These are phyloP conservation scores for Pseudonitzschia multiseries DNA, from an alignment of 108 stramenopile species.

Conservation along the genomic window DNA sequence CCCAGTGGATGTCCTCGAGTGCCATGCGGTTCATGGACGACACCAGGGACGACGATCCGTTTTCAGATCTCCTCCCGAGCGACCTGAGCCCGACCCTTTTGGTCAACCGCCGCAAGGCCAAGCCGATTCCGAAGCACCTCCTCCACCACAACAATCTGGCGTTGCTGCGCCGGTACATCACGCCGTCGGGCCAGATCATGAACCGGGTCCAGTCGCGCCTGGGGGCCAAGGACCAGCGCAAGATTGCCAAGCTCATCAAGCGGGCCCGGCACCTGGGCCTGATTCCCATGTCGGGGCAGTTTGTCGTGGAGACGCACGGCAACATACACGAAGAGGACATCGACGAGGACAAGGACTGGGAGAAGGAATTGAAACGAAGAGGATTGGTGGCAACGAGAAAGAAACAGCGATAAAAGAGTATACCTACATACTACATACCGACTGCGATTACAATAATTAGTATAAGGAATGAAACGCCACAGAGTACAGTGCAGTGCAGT, in stretches of 20 bases:
- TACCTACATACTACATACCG: too few relatives aligned
- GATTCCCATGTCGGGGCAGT: conserved; percentile 75
- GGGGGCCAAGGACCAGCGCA: conserved; percentile 84
- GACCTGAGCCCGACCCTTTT: conserved; percentile 72
- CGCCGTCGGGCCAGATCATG: conserved; percentile 82
- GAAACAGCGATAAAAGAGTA: conserved; percentile 4
- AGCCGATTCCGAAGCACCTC: conserved; percentile 54
- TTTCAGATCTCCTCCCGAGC: conserved; percentile 68
- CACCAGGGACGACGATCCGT: conserved; percentile 63
- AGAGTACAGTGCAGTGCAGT: too few relatives aligned
- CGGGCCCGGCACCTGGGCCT: conserved; percentile 75
- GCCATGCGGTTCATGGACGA: conserved; percentile 52
- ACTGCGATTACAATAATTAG: too few relatives aligned
- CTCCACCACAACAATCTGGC: conserved; percentile 84
- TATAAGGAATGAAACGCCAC: too few relatives aligned
- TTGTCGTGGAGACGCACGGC: conserved; percentile 73
- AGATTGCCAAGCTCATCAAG: conserved; percentile 77
- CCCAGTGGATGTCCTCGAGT: conserved; percentile 53
- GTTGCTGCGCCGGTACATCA: conserved; percentile 66
- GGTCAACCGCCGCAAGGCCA: conserved; percentile 73
- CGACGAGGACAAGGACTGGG: conserved; percentile 55
- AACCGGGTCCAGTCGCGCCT: conserved; percentile 73
- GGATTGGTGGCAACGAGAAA: conserved; percentile 39
- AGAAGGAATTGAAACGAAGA: conserved; percentile 47
- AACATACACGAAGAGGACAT: conserved; percentile 58